Percentiles rank a stretch among this genome's conserved stretches.
phyloP scores from a whole-genome alignment of 345 rosid species.

The Punica granatum region DNA sequence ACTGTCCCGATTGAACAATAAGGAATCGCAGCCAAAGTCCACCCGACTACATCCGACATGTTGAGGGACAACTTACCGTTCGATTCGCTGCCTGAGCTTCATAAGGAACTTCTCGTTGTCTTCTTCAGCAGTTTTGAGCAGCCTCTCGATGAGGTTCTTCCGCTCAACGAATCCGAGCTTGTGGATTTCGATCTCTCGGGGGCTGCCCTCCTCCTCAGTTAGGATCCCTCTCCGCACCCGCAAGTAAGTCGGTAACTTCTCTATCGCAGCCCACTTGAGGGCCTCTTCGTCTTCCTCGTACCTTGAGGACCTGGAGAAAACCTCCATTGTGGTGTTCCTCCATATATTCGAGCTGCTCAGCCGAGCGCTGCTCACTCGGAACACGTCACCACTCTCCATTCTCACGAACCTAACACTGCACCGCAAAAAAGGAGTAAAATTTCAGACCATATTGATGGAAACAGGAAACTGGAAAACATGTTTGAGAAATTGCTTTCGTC shows the following conservation, averaged over 20 bases:
- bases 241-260: constrained; percentile 71
- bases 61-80: constrained; percentile 29
- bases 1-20: background rate
- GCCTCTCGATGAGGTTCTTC: constrained; percentile 60
- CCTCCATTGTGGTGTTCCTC: constrained; percentile 33
- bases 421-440: background rate
- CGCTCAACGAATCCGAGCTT: constrained; percentile 65
- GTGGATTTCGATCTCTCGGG: constrained; percentile 55
- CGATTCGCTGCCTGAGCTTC: constrained; percentile 73
- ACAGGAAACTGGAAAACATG: background rate
- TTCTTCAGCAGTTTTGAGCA: constrained; percentile 63
- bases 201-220: constrained; percentile 33
- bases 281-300: constrained; percentile 72
- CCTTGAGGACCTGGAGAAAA: constrained; percentile 37
- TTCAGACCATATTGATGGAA: background rate
- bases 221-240: constrained; percentile 68
- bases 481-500: background rate
- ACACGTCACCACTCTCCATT: constrained; percentile 30
- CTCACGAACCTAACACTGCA: background rate
- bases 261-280: constrained; percentile 83
- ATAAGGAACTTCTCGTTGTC: constrained; percentile 76
- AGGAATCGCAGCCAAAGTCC: too few species aligned
- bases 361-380: constrained; percentile 28
- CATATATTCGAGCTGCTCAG: constrained; percentile 35
- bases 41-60: too few species aligned